Conservation (phyloP, 768 basidiomycete species). For the Leccinum imitatum region DNA sequence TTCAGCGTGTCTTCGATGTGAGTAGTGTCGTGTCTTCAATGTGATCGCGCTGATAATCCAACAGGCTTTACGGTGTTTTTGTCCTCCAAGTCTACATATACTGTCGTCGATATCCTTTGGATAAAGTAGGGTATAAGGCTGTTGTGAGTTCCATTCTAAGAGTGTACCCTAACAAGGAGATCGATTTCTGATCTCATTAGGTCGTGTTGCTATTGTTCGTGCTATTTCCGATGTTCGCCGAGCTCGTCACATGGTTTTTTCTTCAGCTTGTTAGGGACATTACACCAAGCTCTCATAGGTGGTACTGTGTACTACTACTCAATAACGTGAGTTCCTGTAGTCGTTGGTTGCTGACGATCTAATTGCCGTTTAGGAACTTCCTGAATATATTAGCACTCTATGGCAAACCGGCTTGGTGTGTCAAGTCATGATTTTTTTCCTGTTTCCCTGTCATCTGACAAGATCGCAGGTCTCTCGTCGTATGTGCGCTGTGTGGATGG, state of each 20-base stretch:
- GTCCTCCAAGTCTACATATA: slow-evolving; percentile 55
- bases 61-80: slow-evolving; percentile 51
- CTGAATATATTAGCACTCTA: slow-evolving; percentile 36
- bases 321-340: slow-evolving; percentile 43
- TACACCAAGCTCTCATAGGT: slow-evolving; percentile 52
- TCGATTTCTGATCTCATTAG: slow-evolving; percentile 17
- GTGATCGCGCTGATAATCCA: slow-evolving; percentile 25
- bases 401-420: slow-evolving; percentile 48
- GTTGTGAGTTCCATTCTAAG: slow-evolving; percentile 41
- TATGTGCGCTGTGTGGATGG: slow-evolving; percentile 29
- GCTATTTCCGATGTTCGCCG: background rate
- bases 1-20: slow-evolving; percentile 48
- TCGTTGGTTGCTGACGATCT: background rate
- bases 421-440: background rate
- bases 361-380: slow-evolving; percentile 37
- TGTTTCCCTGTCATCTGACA: slow-evolving; percentile 9
- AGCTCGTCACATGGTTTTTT: background rate
- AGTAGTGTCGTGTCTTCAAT: slow-evolving; percentile 7
- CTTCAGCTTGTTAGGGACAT: slow-evolving; percentile 44
- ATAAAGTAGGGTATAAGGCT: slow-evolving; percentile 49
- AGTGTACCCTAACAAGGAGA: background rate
- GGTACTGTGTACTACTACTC: slow-evolving; percentile 55
- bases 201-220: slow-evolving; percentile 36
- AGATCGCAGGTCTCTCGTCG: slow-evolving; percentile 47
- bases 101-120: slow-evolving; percentile 53